Base-by-base conservation (phyloP, 2,329 filamentous ascomycete species). In the Aspergillus pseudoviridinutans region DNA sequence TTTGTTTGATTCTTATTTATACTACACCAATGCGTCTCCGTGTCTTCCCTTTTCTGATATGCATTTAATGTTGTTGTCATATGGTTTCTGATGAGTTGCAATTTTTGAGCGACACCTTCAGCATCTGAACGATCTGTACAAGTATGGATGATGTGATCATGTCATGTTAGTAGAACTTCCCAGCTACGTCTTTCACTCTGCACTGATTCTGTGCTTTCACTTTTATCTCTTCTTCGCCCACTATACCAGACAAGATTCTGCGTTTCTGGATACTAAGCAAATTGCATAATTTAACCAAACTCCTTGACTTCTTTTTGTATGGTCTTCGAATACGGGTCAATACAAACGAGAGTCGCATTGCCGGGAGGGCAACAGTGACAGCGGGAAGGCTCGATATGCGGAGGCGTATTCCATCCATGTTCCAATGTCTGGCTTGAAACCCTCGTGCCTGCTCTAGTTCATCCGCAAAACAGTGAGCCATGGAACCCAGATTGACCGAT, bases 91-190 rank as follows among this genome's bases (percentile, higher is more conserved):
- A 50, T 50, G 49, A 29, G 27, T 50, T 35, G 14, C 44, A 47
- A 47, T 28, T 17, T 51, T 51, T 51, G 20, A 51, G 20, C 50
- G 35, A 41, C 29, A 28, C 24, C 20, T 24, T 51, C 20, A 22
- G 50, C 50, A 51, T 51, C 29, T 51, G 29, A 27, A 51, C 17
- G 50, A 41, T 63, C 53, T 63, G 59, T 64, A 63, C 49, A 57
- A 62, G 60, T 64, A 64, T 61, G 61, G 61, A 57, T 61, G 52
- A 64, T 60, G 59, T 57, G 61, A 62, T 47, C 61, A 64, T 63
- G 59, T 57, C 56, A 56, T 59, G 27, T 54, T 63, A 63, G 59
- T 63, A 64, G 59, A 64, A 52, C 58, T 44, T 50, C 49, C 50
- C 22, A 25, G 24, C 22, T 14, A 10, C 42, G 20, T 22, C 8